Evolutionary conservation across 2,329 filamentous ascomycete species (phyloP), one percentile per base, ranked within the genome.

Genomic region (Cryphonectria naterciae): DNA sequence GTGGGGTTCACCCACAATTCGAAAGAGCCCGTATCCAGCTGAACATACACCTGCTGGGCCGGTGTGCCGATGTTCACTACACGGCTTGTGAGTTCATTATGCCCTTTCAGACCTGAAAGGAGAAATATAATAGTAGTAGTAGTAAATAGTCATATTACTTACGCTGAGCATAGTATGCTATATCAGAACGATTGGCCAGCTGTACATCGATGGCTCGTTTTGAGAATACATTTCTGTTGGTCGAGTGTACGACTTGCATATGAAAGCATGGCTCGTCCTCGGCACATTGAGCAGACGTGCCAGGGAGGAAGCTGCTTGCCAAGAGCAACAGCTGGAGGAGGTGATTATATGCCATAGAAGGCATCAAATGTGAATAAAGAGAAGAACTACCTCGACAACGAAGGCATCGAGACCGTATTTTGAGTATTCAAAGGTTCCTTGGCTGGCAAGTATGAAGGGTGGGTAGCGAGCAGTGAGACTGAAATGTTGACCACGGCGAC

Each of bases 1-100:
- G 85, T 84, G 0, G 89, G 85, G 75, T 93, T 93, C 8, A 89
- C 84, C 87, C 87, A 89, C 43, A 89, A 81, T 79, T 89, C 87
- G 74, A 87, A 88, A 13, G 86, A 89, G 62, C 87, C 87, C 0
- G 88, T 89, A 76, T 89, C 87, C 68, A 89, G 77, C 75, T 88
- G 86, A 15, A 88, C 85, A 69, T 81, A 86, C 66, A 88, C 83
- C 1, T 81, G 75, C 73, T 89, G 87, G 1, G 83, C 79, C 19
- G 87, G 87, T 3, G 83, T 88, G 63, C 87, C 87, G 65, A 89
- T 84, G 71, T 82, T 81, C 73, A 88, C 81, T 83, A 19, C 8
- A 58, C 17, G 25, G 49, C 22, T 69, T 49, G 78, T 77, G 77
- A 75, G 74, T 65, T n/a, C 17, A 11, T n/a, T 6, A 35, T 32